phyloP scores from a whole-genome alignment of 78 protist species.

The Dictyostelium discoideum region DNA sequence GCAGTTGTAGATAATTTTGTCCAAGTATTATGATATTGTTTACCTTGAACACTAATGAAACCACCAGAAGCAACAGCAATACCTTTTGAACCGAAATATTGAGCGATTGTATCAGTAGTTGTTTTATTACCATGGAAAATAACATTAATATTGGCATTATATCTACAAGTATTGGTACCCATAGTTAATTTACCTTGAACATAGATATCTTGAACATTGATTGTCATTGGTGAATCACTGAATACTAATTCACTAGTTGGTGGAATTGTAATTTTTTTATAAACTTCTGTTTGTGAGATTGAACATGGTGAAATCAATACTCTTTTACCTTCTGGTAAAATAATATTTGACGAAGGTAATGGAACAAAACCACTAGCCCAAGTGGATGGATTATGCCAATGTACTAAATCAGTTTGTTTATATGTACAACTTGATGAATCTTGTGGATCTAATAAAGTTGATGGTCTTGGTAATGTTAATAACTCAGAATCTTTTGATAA shows the following conservation, averaged over 20 bases:
- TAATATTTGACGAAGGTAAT: slow-evolving; percentile 3
- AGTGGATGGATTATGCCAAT: slow-evolving; percentile 80
- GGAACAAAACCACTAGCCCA: slow-evolving; percentile 65
- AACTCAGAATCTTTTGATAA: slow-evolving; percentile 19
- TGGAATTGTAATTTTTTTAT: slow-evolving; percentile 49
- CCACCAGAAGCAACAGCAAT: slow-evolving; percentile 65
- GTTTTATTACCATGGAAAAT: slow-evolving; percentile 57
- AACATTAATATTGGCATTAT: slow-evolving; percentile 1
- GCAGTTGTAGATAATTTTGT: slow-evolving; percentile 73
- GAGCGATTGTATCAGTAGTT: slow-evolving; percentile 25
- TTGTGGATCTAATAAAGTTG: background rate
- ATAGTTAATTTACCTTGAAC: slow-evolving; percentile 53
- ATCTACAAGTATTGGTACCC: slow-evolving; percentile 59
- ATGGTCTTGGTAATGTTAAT: slow-evolving; percentile 4
- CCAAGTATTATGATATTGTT: slow-evolving; percentile 86
- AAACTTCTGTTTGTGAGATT: background rate
- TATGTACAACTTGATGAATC: slow-evolving; percentile 36
- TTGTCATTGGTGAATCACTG: slow-evolving; percentile 8
- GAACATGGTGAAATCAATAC: slow-evolving; percentile 69
- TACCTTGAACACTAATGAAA: slow-evolving; percentile 60
- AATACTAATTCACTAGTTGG: slow-evolving; percentile 23
- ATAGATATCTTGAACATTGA: slow-evolving; percentile 34
- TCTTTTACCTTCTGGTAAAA: slow-evolving; percentile 37
- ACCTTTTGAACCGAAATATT: slow-evolving; percentile 61
- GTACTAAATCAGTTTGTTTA: background rate